Evolutionary conservation across 352 stramenopile species (phyloP), one percentile per base, ranked within the genome.

Genomic region (Pythium sukuiense): DNA sequence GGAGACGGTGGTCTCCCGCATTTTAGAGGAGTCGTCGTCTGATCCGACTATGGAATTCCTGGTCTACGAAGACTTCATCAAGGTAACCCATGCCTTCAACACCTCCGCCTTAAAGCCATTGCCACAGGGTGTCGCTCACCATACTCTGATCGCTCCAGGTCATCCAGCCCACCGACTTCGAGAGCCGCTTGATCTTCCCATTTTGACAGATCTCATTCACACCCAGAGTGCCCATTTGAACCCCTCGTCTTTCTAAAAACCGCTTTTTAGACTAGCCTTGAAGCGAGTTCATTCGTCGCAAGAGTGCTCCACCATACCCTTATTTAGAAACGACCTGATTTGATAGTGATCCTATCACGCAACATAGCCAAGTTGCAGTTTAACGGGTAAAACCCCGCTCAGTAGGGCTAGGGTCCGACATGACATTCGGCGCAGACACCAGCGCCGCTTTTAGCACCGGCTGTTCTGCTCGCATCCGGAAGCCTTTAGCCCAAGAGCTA

Each of bases 31-130:
- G 49, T 69, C 79, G 20, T 77, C 77, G 20, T 87, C 81, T 3
- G 74, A 80, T 18, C 69, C 81, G n/a, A 60, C 61, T 7, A 52
- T 67, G 46, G 76, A 87, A 41, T 81, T 80, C 24, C 71, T 90
- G 30, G 32, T 57, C n/a, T 90, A 75, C 50, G 77, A 88, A 45
- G 79, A 87, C 53, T 88, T 90, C 62, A 67, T 83, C 63, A 90
- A 88, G 72, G 81, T 79, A 54, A 30, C 7, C 18, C 41, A 26
- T 9, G 54, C 18, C 26, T 3, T 24, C 6, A 33, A 9, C 50
- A 7, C 24, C 7, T 33, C 26, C 26, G n/a, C 3, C 53, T 29
- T 46, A 27, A 46, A 6, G 1, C n/a, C 13, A 12, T 29, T 29
- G 0, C 8, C 9, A 3, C 52, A 18, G 1, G 39, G 16, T 27